Evolutionary conservation across 768 basidiomycete genomes (phyloP), one percentile per base, ranked within the genome.

Genomic region (Termitomyces sp.): DNA sequence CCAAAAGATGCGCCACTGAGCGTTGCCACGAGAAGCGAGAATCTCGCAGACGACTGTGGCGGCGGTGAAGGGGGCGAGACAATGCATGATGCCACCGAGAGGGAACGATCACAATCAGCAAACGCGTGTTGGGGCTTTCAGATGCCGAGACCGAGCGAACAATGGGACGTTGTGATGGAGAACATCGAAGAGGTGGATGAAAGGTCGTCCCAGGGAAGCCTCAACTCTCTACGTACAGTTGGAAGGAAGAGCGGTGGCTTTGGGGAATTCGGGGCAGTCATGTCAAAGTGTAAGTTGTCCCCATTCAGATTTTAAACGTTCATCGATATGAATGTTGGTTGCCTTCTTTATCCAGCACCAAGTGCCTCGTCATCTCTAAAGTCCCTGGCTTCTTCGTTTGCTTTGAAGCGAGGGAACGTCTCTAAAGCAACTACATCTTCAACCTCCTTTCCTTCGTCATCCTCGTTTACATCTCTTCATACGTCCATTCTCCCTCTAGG

Each of bases 81-180:
- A 62, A 61, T 73, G 3, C 65, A 70, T 30, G 65, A 71, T 49
- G 27, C 55, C 46, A 54, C 60, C 13, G 55, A 61, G 20, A 63
- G 60, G 20, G 61, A 51, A 56, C 56, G 54, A 47, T 56, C 47
- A 18, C 55, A 53, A 46, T 56, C 56, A 32, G 47, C 52, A 3
- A 53, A 64, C 24, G 51, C 60, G n/a, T 55, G 50, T 13, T 63
- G 66, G 64, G 52, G 57, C 13, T 63, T 58, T 53, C 63, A 69
- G 39, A 66, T 76, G 58, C 73, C 84, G 10, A 79, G 88, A 43
- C 87, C 88, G 0, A 89, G 89, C 65, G 88, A 90, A 64, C 86
- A 88, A 64, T 93, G 92, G 90, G 89, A 91, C 67, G 74, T 93
- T 58, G 83, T 92, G n/a, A 91, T 93, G 86, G 91, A 93, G 54